A percentile compares a stretch with the other conserved stretches of the same genome.
Evolutionary conservation across 352 stramenopile species (phyloP).

Genomic region (Pythium biforme): DNA sequence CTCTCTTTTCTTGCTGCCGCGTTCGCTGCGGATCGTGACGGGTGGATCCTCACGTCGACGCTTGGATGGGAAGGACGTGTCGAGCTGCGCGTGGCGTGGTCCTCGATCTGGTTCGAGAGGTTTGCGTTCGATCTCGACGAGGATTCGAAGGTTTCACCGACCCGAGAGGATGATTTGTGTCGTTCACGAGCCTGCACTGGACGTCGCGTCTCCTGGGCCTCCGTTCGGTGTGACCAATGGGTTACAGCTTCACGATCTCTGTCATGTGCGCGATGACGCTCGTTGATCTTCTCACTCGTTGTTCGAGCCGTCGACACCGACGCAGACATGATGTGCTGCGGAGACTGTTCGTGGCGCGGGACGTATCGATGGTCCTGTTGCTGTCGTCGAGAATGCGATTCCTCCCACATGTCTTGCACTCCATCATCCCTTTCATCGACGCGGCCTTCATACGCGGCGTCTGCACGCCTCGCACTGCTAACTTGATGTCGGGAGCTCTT

Average conservation of each 20-base stretch:
- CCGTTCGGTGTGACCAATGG: background rate
- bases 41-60: background rate
- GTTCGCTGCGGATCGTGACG: background rate
- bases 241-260: background rate
- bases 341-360: too few relatives aligned
- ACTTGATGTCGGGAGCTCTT: background rate
- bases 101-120: background rate
- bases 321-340: too few relatives aligned
- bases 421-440: too few relatives aligned
- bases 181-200: background rate
- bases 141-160: background rate
- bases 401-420: too few relatives aligned
- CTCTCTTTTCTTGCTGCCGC: background rate
- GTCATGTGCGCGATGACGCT: too few relatives aligned
- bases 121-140: background rate
- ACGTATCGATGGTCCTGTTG: too few relatives aligned
- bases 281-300: too few relatives aligned
- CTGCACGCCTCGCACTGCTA: background rate
- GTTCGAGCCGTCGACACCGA: too few relatives aligned
- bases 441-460: too few relatives aligned
- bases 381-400: too few relatives aligned
- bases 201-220: background rate
- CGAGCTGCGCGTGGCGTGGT: background rate
- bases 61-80: background rate
- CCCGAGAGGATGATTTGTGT: background rate